These are phyloP conservation scores for Macrolepiota dolichaula DNA, from an alignment of 768 basidiomycete species.

Conservation along the genomic window DNA sequence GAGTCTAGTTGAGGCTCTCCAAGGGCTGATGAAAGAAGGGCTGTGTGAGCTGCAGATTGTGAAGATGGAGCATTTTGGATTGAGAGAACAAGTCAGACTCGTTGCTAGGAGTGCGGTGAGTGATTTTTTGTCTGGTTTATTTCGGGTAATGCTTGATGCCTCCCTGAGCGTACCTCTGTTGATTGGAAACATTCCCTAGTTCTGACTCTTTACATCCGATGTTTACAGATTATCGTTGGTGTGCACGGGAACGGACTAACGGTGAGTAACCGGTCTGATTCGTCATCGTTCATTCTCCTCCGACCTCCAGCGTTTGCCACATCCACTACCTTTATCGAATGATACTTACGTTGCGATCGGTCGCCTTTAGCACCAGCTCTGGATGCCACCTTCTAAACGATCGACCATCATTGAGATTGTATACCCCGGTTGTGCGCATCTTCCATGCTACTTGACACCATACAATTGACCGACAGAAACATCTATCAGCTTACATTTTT, in stretches of 20 bases:
- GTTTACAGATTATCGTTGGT: slow-evolving; percentile 20
- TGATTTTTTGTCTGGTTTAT: background rate
- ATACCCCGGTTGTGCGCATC: slow-evolving; percentile 46
- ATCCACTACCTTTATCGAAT: background rate
- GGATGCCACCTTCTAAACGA: slow-evolving; percentile 62
- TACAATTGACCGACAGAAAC: background rate
- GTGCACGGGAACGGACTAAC: slow-evolving; percentile 66
- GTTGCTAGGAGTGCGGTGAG: slow-evolving; percentile 22
- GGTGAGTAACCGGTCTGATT: slow-evolving; percentile 13
- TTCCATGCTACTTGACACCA: background rate
- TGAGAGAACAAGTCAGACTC: slow-evolving; percentile 19
- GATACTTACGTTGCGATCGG: background rate
- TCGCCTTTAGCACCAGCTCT: slow-evolving; percentile 48
- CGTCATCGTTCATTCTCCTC: background rate
- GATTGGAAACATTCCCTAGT: background rate
- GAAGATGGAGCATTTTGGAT: slow-evolving; percentile 19
- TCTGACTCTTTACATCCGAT: background rate
- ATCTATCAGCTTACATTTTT: slow-evolving; percentile 29
- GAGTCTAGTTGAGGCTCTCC: slow-evolving; percentile 20
- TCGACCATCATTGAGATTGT: slow-evolving; percentile 73
- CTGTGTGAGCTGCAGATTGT: slow-evolving; percentile 20
- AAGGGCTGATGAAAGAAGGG: slow-evolving; percentile 18
- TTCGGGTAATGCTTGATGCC: background rate
- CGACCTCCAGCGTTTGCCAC: too few relatives aligned
- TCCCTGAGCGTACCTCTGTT: background rate